Evolutionary conservation across 805 yeast genomes (phyloP).

Genomic region (Schwanniomyces occidentalis): DNA sequence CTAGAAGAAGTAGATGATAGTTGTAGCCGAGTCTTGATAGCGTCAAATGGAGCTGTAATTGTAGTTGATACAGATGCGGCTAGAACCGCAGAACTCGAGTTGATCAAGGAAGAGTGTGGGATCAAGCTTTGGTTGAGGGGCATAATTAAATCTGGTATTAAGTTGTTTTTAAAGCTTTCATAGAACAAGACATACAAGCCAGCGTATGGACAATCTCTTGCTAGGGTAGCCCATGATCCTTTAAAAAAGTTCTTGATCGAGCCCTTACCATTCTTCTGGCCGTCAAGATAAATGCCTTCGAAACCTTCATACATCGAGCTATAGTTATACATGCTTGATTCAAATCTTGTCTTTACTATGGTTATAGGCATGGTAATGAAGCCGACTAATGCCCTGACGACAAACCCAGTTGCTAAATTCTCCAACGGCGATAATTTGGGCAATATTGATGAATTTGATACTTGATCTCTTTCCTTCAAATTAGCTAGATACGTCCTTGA

Average conservation of each 20-base stretch:
- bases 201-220: slow-evolving; percentile 95
- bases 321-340: slow-evolving; percentile 75
- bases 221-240: slow-evolving; percentile 84
- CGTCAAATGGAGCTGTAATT: slow-evolving; percentile 92
- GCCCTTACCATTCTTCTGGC: slow-evolving; percentile 15
- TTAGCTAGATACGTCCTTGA: slow-evolving; percentile 54
- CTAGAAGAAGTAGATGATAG: slow-evolving; percentile 35
- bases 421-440: slow-evolving; percentile 73
- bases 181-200: slow-evolving; percentile 87
- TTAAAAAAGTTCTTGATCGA: slow-evolving; percentile 71
- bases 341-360: slow-evolving; percentile 83
- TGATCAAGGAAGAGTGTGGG: slow-evolving; percentile 55
- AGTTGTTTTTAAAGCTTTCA: slow-evolving; percentile 65
- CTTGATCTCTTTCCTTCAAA: slow-evolving; percentile 10
- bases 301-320: slow-evolving; percentile 62
- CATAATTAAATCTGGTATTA: slow-evolving; percentile 42
- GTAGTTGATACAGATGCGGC: slow-evolving; percentile 84
- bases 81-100: slow-evolving; percentile 70
- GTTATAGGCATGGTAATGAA: slow-evolving; percentile 93
- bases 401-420: slow-evolving; percentile 74
- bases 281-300: slow-evolving; percentile 48
- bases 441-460: slow-evolving; percentile 28
- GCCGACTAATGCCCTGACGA: slow-evolving; percentile 81
- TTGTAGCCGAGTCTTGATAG: slow-evolving; percentile 90
- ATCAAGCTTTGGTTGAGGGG: slow-evolving; percentile 6